Evolutionary conservation across 306 rosid genomes (phyloP), one percentile per base, ranked within the genome.

Genomic region (Senna tora): DNA sequence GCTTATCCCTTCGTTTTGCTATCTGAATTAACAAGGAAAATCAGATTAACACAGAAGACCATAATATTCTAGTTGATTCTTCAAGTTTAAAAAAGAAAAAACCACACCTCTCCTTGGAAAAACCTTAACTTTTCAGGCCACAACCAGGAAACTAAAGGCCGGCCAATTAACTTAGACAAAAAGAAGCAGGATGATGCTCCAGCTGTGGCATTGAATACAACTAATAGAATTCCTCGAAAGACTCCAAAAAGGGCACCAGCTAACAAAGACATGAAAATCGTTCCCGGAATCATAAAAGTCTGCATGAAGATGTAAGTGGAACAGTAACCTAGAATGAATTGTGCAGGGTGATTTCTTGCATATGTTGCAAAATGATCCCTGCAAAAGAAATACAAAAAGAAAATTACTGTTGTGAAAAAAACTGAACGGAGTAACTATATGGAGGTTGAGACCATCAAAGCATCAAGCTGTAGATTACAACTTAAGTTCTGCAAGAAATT

Each of bases 231-330:
- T 17, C 98, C 98, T 76, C 80, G 83, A 15, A 85, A 17, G 43
- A 86, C 92, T 65, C 97, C 97, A 66, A 94, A 94, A 56, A 94
- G 97, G 32, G 98, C 97, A 74, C 98, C 98, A 54, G 96, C 98
- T n/a, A 94, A 83, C 77, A 94, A 83, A 52, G 98, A 94, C 97
- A 94, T 86, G 83, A 94, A 94, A 71, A 94, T 88, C 36, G 98
- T 94, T 58, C 98, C 97, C 0, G 98, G 97, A 82, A 94, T 94
- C 97, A 94, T 94, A 74, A 94, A 94, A 6, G 97, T 94, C 84
- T 94, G 98, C 98, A 94, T 94, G 81, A 94, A 94, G 75, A 94
- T 94, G 84, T 91, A 94, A 4, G 88, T 94, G 56, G 97, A 91
- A 81, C 97, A 94, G 85, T 91, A 94, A 22, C 97, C 96, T 50